Evolutionary conservation across 371 early-diverging fungal species (phyloP).

Genomic region (Blyttiomyces sp.): DNA sequence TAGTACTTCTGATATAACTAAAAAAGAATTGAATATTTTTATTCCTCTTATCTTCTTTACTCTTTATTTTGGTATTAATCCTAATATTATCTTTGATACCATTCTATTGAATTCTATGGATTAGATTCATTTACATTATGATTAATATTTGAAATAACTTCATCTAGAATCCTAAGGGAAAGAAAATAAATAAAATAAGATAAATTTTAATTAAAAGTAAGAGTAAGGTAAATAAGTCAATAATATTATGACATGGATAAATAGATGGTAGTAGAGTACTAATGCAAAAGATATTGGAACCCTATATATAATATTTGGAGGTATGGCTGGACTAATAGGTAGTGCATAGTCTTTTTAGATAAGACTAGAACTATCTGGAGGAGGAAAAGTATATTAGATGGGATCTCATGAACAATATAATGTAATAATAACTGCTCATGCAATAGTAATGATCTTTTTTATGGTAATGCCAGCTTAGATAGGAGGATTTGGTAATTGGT

Average conservation of each 20-base stretch:
- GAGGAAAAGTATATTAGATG: constrained; percentile 40
- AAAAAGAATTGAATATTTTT: constrained; percentile 45
- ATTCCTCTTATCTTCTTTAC: constrained; percentile 13
- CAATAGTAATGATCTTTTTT: constrained; percentile 57
- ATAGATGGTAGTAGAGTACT: constrained; percentile 44
- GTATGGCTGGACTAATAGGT: constrained; percentile 41
- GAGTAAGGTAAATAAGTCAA: constrained; percentile 13
- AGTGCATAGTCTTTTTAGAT: constrained; percentile 47
- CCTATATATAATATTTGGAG: constrained; percentile 37
- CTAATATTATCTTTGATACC: constrained; percentile 5
- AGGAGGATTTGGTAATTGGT: constrained; percentile 50
- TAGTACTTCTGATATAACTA: constrained; percentile 36
- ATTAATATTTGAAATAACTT: neutral
- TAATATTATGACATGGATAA: constrained; percentile 19
- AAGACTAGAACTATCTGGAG: constrained; percentile 39
- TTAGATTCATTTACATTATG: neutral
- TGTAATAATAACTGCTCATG: constrained; percentile 61
- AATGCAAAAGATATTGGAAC: constrained; percentile 49
- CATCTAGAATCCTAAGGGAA: neutral
- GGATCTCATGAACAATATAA: constrained; percentile 51
- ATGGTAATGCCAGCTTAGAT: constrained; percentile 46
- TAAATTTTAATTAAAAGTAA: neutral
- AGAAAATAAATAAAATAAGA: neutral
- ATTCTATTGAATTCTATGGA: neutral
- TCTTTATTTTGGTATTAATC: constrained; percentile 19